These are phyloP conservation scores for Setaria italica DNA, from an alignment of 202 grass and related monocot genomes.

Conservation along the genomic window DNA sequence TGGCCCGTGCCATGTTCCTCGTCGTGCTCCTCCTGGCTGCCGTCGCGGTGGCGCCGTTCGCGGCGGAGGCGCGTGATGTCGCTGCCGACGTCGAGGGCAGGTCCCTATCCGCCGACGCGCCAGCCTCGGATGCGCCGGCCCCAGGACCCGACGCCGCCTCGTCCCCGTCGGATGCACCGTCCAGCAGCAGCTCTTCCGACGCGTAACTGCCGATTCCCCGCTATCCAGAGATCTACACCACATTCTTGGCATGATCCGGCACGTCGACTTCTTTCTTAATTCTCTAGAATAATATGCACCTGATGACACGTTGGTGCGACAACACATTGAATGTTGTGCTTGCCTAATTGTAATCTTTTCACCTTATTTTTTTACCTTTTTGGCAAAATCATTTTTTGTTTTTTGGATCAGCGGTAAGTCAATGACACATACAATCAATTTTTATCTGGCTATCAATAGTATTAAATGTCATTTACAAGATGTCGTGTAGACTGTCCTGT, in stretches of 20 bases:
- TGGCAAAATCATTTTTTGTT: background rate
- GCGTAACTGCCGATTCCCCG: background rate
- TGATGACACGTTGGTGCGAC: background rate
- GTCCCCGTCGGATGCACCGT: background rate
- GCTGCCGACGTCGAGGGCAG: background rate
- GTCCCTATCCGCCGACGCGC: background rate
- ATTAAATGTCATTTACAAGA: too few species aligned
- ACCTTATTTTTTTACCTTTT: background rate
- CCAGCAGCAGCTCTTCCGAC: background rate
- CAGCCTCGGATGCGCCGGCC: background rate
- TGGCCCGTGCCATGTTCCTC: slow-evolving; percentile 1
- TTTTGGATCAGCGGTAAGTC: too few species aligned
- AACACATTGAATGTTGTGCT: background rate
- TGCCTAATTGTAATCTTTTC: background rate
- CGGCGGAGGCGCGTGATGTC: background rate
- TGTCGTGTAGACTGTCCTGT: too few species aligned
- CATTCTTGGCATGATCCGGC: background rate
- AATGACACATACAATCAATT: too few species aligned
- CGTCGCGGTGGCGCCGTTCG: background rate
- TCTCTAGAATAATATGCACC: background rate
- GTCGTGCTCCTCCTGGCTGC: background rate
- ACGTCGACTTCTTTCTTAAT: background rate
- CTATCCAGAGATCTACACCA: background rate
- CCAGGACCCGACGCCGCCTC: background rate
- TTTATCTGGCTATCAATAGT: too few species aligned